Percentiles rank a stretch among this genome's conserved stretches.
These are phyloP conservation scores for Diaporthe longicolla DNA, from an alignment of 2,329 filamentous ascomycete genomes.

Conservation along the genomic window DNA sequence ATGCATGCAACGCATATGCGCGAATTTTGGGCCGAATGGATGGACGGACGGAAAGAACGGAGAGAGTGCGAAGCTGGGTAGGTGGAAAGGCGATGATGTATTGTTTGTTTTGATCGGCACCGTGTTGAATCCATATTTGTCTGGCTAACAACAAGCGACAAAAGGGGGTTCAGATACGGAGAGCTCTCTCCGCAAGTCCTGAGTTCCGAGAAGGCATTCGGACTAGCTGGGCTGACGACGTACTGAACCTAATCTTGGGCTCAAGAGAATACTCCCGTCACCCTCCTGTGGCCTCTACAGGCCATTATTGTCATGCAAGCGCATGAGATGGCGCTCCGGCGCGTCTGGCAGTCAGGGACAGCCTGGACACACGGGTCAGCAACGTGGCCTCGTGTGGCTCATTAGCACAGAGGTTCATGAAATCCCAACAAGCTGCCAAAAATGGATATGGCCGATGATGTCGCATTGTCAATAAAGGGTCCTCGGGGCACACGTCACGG, in stretches of 20 bases:
- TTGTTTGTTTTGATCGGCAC: conserved; percentile 42
- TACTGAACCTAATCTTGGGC: conserved; percentile 24
- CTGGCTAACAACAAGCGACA: conserved; percentile 1
- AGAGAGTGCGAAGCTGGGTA: background rate
- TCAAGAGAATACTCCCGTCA: background rate
- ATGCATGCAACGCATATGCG: background rate
- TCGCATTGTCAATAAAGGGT: conserved; percentile 38
- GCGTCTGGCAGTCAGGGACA: conserved; percentile 19
- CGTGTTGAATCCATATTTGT: conserved; percentile 15
- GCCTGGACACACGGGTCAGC: conserved; percentile 18
- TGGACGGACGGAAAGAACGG: background rate
- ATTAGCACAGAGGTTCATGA: conserved; percentile 14
- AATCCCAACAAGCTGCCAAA: background rate
- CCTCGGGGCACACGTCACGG: conserved; percentile 35
- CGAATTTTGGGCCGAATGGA: conserved; percentile 19
- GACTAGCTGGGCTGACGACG: conserved; percentile 19
- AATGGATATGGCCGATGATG: conserved; percentile 31
- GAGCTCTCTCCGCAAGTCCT: background rate
- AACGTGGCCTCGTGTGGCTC: conserved; percentile 26
- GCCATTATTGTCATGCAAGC: conserved; percentile 19
- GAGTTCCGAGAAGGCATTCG: background rate
- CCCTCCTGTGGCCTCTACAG: background rate
- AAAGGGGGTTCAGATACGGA: background rate
- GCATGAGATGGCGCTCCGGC: background rate
- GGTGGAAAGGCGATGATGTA: background rate